Evolutionary conservation across 768 basidiomycete species (phyloP).

Genomic region (Mycena albidolilacea): DNA sequence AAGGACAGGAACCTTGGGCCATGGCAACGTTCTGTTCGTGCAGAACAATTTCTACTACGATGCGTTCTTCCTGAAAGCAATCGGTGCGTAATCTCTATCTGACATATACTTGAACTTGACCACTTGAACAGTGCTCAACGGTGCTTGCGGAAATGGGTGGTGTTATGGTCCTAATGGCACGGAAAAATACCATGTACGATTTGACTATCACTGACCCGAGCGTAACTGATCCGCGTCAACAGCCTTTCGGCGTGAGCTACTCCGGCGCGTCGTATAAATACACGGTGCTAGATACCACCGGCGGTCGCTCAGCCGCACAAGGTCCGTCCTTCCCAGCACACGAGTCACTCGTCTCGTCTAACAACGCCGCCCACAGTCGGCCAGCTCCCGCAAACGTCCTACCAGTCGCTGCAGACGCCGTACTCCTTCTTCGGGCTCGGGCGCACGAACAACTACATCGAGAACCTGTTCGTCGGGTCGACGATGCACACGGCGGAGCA

Average conservation of each 20-base stretch:
- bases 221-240: constrained; percentile 26
- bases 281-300: constrained; percentile 93
- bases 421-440: constrained; percentile 98
- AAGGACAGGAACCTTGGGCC: constrained; percentile 76
- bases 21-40: constrained; percentile 81
- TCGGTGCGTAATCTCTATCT: constrained; percentile 68
- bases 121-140: constrained; percentile 80
- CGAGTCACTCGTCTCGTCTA: constrained; percentile 5
- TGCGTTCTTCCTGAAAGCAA: constrained; percentile 98
- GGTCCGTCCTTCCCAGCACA: constrained; percentile 58
- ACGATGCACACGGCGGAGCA: constrained; percentile 81
- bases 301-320: constrained; percentile 91
- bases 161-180: constrained; percentile 77
- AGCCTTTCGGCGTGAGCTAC: constrained; percentile 96
- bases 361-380: constrained; percentile 68
- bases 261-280: constrained; percentile 98
- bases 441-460: constrained; percentile 98
- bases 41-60: constrained; percentile 99
- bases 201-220: background rate
- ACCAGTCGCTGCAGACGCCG: constrained; percentile 91
- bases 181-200: constrained; percentile 79
- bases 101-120: background rate
- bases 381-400: constrained; percentile 94
- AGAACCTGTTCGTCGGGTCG: constrained; percentile 97
- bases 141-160: constrained; percentile 89